Percentiles rank a stretch among this genome's conserved stretches.
Conservation (phyloP, 345 rosid genomes). For the Abelmoschus esculentus region DNA sequence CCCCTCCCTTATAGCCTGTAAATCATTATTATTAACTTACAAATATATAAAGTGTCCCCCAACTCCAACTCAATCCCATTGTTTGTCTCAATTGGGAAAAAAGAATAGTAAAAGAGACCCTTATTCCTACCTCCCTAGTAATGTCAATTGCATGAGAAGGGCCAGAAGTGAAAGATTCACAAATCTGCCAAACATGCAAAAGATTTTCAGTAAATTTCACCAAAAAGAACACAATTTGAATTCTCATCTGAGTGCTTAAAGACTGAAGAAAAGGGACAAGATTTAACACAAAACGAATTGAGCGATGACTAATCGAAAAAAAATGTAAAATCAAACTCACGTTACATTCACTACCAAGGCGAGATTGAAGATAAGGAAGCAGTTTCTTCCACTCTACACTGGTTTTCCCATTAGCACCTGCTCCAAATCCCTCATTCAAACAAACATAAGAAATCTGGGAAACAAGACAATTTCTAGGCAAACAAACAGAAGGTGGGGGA, state of each 20-base stretch:
- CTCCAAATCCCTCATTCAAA: constrained; percentile 10
- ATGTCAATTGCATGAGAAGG: constrained; percentile 89
- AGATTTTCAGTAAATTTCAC: not conserved
- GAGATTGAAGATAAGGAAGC: constrained; percentile 73
- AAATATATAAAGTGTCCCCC: not conserved
- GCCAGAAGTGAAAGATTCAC: constrained; percentile 80
- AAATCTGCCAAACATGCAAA: constrained; percentile 40
- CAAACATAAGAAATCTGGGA: not conserved
- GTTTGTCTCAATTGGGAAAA: constrained; percentile 3
- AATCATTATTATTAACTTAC: constrained; percentile 7
- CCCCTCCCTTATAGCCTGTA: constrained; percentile 82
- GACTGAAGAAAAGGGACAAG: too few species aligned
- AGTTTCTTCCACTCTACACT: constrained; percentile 85
- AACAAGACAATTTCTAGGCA: not conserved
- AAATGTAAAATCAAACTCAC: constrained; percentile 35
- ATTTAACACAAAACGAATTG: not conserved
- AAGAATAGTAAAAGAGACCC: not conserved
- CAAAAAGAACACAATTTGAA: not conserved
- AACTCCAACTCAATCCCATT: constrained; percentile 6
- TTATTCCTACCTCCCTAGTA: constrained; percentile 69
- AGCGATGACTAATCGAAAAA: not conserved
- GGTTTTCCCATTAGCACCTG: constrained; percentile 93
- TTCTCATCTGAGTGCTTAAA: not conserved
- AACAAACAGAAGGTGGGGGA: not conserved
- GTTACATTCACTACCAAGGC: constrained; percentile 60